Base-by-base conservation (phyloP, 2,329 filamentous ascomycete species). In the Cercospora citrullina region DNA sequence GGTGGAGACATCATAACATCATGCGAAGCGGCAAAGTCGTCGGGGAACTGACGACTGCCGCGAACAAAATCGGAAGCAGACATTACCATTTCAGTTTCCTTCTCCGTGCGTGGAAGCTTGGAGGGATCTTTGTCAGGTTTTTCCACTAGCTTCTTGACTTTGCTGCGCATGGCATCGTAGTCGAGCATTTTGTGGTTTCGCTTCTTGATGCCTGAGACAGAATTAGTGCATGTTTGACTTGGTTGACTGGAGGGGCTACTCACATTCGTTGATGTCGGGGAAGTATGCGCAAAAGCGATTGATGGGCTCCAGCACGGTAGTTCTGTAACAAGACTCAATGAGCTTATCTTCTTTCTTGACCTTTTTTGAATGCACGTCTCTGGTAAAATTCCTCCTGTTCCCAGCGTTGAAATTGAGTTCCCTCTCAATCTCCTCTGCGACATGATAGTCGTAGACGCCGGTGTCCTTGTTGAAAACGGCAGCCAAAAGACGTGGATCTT, bases 41-140 rank as follows among this genome's bases (percentile, higher is more conserved):
- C 33, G 16, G 48, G 10, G 36, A 55, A 63, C 23, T 64, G 60
- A 64, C 63, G 48, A 48, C 55, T 64, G 67, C 62, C 51, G 63
- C 66, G 66, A 66, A 70, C 31, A 68, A 69, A 68, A 63, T 62
- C 59, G 60, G 42, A 65, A 68, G 63, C 63, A 51, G 66, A 65
- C 64, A 68, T 73, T 72, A 78, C 77, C 87, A 97, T 93, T 75
- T 98, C 94, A 79, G 93, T 90, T 81, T 99, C 96, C 84, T 96
- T 96, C 80, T 99, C 95, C 26, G 94, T 92, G 65, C 94, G 92
- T 1, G 96, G 95, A 64, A 99, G 88, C 84, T 98, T 99, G 63
- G 92, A 94, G 14, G 93, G 92, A 78, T 99, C 95, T 85, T 99
- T 99, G 85, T 99, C 95, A 58, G 95, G 95, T 84, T 99, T 98